Conservation (phyloP, 1,139 yeast genomes). For the Geotrichum klebahnii region DNA sequence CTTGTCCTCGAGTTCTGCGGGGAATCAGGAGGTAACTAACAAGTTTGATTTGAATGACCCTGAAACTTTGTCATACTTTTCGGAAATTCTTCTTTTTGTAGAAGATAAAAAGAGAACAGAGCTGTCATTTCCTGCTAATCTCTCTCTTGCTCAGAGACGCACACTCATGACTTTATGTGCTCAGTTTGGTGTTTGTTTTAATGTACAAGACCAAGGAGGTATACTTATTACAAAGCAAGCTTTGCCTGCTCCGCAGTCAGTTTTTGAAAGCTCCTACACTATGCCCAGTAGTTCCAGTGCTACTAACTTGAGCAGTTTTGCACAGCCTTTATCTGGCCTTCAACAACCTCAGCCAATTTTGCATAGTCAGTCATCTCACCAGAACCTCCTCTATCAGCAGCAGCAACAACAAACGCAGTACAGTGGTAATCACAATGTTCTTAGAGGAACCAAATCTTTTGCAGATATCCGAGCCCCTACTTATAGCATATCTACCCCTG, state of each 20-base stretch:
- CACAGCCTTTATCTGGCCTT: conserved; percentile 20
- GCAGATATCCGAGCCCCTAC: conserved; percentile 47
- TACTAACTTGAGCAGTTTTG: conserved; percentile 20
- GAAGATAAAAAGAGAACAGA: conserved; percentile 73
- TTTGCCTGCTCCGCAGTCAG: conserved; percentile 7
- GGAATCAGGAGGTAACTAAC: conserved; percentile 13
- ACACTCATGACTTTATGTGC: conserved; percentile 45
- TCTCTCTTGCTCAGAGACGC: conserved; percentile 57
- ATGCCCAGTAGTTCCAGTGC: conserved; percentile 26
- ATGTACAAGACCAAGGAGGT: conserved; percentile 29
- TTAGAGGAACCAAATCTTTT: conserved; percentile 51
- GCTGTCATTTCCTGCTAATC: conserved; percentile 54
- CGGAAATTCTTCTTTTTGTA: conserved; percentile 75
- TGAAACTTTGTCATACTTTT: conserved; percentile 78
- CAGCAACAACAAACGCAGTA: background rate
- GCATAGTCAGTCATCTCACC: conserved; percentile 22
- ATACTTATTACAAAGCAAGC: conserved; percentile 25
- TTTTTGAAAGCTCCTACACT: conserved; percentile 26
- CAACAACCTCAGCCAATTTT: conserved; percentile 24
- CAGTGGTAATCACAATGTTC: conserved; percentile 19
- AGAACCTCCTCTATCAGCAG: conserved; percentile 24
- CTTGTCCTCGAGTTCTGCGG: background rate
- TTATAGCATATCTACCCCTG: conserved; percentile 28
- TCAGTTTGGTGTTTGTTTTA: conserved; percentile 49
- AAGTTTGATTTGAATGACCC: conserved; percentile 82